Evolutionary conservation across 805 yeast species (phyloP).

Genomic region (Candida tammaniensis): DNA sequence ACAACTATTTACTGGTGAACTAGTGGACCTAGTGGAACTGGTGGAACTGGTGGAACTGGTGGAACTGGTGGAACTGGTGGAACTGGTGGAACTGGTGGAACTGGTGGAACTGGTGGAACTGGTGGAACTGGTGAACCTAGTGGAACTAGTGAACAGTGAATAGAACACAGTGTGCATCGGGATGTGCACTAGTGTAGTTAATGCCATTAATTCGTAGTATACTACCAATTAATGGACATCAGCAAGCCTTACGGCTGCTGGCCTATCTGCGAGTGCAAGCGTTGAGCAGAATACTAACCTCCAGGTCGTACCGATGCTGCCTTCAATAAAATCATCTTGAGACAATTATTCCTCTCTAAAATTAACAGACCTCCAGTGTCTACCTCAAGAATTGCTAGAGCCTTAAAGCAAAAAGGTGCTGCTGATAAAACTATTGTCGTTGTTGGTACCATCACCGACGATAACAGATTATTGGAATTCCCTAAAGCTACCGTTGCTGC

Average conservation of each 20-base stretch:
- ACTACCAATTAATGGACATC: too few relatives aligned
- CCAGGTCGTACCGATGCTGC: constrained; percentile 97
- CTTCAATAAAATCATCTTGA: constrained; percentile 97
- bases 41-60: too few relatives aligned
- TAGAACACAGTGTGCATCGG: too few relatives aligned
- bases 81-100: too few relatives aligned
- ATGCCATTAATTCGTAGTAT: too few relatives aligned
- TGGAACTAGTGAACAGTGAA: too few relatives aligned
- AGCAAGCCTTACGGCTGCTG: too few relatives aligned
- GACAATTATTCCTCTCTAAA: constrained; percentile 94
- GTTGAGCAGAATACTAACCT: constrained; percentile 41
- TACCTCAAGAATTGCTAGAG: constrained; percentile 84
- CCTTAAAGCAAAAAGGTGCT: constrained; percentile 79
- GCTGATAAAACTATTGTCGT: constrained; percentile 91
- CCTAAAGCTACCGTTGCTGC: constrained; percentile 99
- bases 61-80: too few relatives aligned
- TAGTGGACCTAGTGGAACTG: not conserved
- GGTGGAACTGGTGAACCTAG: too few relatives aligned
- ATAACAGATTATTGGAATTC: constrained; percentile 86
- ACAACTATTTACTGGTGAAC: constrained; percentile 2
- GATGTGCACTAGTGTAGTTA: too few relatives aligned
- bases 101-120: too few relatives aligned
- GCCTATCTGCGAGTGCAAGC: constrained; percentile 42
- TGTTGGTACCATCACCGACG: constrained; percentile 99
- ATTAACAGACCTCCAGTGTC: constrained; percentile 99